Percentiles rank a stretch among this genome's conserved stretches.
Conservation (phyloP, 2,329 filamentous ascomycete species). For the Fusarium compactum region DNA sequence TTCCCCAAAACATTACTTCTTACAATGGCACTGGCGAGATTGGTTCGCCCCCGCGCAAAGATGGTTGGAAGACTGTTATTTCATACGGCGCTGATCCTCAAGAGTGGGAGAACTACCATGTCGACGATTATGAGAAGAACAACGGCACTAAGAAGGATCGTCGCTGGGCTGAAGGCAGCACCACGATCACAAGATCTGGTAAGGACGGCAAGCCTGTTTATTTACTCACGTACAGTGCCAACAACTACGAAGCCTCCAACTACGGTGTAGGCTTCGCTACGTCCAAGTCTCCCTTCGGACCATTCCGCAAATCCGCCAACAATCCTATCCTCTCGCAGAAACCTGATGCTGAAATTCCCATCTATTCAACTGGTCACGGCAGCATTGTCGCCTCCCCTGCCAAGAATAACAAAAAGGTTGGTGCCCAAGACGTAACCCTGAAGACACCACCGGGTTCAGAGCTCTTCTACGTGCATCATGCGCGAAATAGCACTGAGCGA, state of each 20-base stretch:
- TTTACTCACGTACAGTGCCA: constrained; percentile 44
- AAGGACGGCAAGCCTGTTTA: constrained; percentile 47
- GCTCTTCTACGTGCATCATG: constrained; percentile 54
- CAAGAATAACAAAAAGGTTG: constrained; percentile 29
- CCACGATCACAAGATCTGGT: constrained; percentile 44
- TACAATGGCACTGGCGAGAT: constrained; percentile 54
- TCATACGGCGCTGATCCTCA: constrained; percentile 53
- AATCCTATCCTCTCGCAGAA: constrained; percentile 51
- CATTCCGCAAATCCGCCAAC: constrained; percentile 49
- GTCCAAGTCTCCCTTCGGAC: constrained; percentile 49
- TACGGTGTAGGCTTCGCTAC: constrained; percentile 54
- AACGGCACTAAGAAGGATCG: constrained; percentile 53
- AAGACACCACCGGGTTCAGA: constrained; percentile 48
- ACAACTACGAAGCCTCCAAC: constrained; percentile 54
- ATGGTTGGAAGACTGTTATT: constrained; percentile 54
- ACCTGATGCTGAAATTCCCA: constrained; percentile 46
- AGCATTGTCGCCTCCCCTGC: constrained; percentile 52
- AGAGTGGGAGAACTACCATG: constrained; percentile 53
- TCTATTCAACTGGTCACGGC: constrained; percentile 53
- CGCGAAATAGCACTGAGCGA: constrained; percentile 47
- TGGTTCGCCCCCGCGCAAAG: constrained; percentile 51
- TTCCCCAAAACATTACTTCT: constrained; percentile 49
- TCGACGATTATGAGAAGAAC: constrained; percentile 50
- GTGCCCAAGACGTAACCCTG: constrained; percentile 51
- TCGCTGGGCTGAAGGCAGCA: constrained; percentile 54